A percentile compares a stretch with the other conserved stretches of the same genome.
Evolutionary conservation across 2,329 filamentous ascomycete species (phyloP).

Genomic region (Pestalotiopsis sp.): DNA sequence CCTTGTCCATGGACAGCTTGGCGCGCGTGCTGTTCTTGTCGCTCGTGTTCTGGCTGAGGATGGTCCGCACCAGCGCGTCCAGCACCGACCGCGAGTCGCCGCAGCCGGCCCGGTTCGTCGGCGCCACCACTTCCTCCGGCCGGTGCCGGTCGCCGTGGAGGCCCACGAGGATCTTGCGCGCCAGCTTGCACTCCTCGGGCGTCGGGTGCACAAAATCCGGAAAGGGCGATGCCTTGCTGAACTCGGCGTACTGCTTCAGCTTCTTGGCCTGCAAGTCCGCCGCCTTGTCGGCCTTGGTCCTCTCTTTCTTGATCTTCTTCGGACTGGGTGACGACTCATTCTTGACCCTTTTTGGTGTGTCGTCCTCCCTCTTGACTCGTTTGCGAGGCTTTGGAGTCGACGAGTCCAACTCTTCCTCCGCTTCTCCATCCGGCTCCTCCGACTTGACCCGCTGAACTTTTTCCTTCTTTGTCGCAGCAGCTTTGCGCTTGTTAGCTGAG

Average conservation of each 20-base stretch:
- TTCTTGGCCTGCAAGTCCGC: conserved; percentile 42
- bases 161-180: conserved; percentile 65
- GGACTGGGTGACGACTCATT: conserved; percentile 16
- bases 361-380: conserved; percentile 5
- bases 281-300: conserved; percentile 19
- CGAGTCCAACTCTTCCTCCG: not conserved
- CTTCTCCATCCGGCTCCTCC: conserved; percentile 17
- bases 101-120: conserved; percentile 66
- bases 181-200: conserved; percentile 66
- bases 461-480: not conserved
- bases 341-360: conserved; percentile 12
- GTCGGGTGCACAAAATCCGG: conserved; percentile 70
- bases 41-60: conserved; percentile 57
- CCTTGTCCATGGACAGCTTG: conserved; percentile 47
- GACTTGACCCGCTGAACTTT: conserved; percentile 21
- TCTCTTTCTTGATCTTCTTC: conserved; percentile 17
- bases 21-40: conserved; percentile 62
- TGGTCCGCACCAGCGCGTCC: conserved; percentile 54
- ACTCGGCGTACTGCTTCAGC: conserved; percentile 44
- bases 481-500: not conserved
- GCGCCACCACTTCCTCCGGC: conserved; percentile 60
- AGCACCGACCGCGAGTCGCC: conserved; percentile 53
- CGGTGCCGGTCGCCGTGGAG: conserved; percentile 67
- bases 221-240: conserved; percentile 59
- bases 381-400: not conserved